Percentiles rank a stretch among this genome's conserved stretches.
Evolutionary conservation across 306 rosid species (phyloP).

Genomic region (Vigna trinervia): DNA sequence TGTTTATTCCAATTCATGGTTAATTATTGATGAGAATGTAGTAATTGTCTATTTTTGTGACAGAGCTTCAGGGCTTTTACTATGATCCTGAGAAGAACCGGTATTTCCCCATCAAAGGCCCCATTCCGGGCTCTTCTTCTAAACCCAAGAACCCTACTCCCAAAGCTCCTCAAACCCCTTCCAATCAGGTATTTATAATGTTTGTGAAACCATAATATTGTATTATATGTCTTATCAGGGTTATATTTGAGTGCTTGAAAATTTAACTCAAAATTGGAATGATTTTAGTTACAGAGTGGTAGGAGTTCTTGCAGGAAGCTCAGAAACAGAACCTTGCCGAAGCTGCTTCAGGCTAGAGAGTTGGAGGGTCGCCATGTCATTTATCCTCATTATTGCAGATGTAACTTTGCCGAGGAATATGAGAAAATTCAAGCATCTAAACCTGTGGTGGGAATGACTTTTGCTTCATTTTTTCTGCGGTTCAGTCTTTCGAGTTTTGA

Average conservation of each 20-base stretch:
- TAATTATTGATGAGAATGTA: neutral
- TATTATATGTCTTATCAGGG: neutral
- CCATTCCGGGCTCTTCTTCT: conserved; percentile 76
- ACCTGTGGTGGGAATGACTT: conserved; percentile 59
- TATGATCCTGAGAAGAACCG: conserved; percentile 79
- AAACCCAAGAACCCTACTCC: conserved; percentile 40
- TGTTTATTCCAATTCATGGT: neutral
- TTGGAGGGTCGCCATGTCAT: conserved; percentile 64
- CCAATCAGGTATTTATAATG: conserved; percentile 52
- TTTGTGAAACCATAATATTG: neutral
- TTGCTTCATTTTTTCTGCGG: neutral
- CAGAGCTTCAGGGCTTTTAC: conserved; percentile 91
- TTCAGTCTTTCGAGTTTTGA: neutral
- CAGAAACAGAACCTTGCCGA: conserved; percentile 48
- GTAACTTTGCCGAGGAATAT: conserved; percentile 70
- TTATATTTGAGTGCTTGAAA: neutral
- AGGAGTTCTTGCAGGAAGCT: conserved; percentile 41
- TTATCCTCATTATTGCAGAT: conserved; percentile 55
- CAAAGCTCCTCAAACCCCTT: conserved; percentile 36
- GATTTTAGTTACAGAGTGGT: conserved; percentile 32
- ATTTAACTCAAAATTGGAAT: conserved; percentile 28
- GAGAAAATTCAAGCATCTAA: conserved; percentile 66
- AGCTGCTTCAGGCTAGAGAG: conserved; percentile 82
- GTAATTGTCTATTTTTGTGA: neutral
- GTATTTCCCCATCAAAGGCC: conserved; percentile 82